Base-by-base conservation (phyloP, 2,329 filamentous ascomycete species). In the Stenocarpella maydis region DNA sequence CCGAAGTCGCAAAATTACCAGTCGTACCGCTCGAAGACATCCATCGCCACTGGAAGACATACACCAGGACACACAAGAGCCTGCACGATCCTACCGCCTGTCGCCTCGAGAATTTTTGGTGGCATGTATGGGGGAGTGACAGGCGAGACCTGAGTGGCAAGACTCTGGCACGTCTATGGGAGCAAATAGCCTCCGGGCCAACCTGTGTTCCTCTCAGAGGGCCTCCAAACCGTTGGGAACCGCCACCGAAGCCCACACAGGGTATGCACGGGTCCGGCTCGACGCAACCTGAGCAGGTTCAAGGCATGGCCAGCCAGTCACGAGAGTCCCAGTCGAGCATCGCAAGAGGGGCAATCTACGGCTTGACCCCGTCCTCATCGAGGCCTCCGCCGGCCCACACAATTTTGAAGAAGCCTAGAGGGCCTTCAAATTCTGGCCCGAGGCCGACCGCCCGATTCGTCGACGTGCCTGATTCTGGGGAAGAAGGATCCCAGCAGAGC, bases 101-200 rank as follows among this genome's bases (percentile, higher is more conserved):
- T 69, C 86, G 88, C 21, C 79, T 90, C 24, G 88, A 90, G 75
- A 88, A 90, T 74, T 89, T 90, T 73, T 91, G 88, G 88, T 90
- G 87, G 85, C 88, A 90, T 74, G 86, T 90, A 66, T 87, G 87
- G 83, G 87, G 88, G 41, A 90, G 88, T 73, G 80, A 88, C 72
- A 81, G 85, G 34, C 82, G 85, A 41, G 76, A 82, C 65, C 80
- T 90, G 58, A 85, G 86, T 55, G 88, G 86, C 47, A 80, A 79
- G 41, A 82, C 83, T 15, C 80, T 90, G 54, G 87, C 88, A 68
- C 83, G 78, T 71, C 78, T 90, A 6, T 90, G 87, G 73, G 81
- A 86, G 74, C 81, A 88, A 39, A 88, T 90, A 54, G 89, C 88
- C 0, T 81, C 83, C 54, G 88, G 87, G 10, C 82, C 86, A 69